Conservation (phyloP, 495 filamentous ascomycete genomes). For the Neurospora intermedia region DNA sequence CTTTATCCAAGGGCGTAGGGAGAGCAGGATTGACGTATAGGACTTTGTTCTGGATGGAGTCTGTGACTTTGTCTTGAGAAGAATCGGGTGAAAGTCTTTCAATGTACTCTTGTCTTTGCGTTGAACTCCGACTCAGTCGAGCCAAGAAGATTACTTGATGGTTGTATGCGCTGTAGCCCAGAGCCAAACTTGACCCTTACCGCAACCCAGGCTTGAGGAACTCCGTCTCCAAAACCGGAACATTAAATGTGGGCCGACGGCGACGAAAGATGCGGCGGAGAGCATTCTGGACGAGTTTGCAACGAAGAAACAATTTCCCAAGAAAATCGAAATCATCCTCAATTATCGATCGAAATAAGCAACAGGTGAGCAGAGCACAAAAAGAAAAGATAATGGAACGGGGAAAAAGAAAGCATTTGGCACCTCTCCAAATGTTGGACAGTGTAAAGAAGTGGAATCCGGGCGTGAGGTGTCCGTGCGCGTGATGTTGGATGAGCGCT, state of each 20-base stretch:
- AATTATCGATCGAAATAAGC: neutral
- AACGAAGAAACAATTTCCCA: neutral
- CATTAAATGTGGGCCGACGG: neutral
- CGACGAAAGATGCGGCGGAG: neutral
- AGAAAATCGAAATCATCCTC: neutral
- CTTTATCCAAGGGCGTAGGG: neutral
- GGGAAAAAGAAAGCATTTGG: no score
- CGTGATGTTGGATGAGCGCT: neutral
- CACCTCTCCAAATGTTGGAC: no score
- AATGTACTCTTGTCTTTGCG: neutral
- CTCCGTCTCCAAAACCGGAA: neutral
- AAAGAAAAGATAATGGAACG: neutral
- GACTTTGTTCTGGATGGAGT: neutral
- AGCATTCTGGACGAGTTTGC: neutral
- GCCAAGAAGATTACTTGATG: no score
- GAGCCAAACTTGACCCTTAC: neutral
- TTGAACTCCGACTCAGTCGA: neutral
- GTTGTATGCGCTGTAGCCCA: neutral
- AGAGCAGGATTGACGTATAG: neutral
- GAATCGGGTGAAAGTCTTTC: neutral
- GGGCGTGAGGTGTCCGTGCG: neutral
- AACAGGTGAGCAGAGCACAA: neutral
- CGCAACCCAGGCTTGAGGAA: neutral
- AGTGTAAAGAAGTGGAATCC: neutral
- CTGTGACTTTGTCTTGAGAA: neutral